Base-by-base conservation (phyloP, 2,329 filamentous ascomycete species). In the Hypomyces rosellus region DNA sequence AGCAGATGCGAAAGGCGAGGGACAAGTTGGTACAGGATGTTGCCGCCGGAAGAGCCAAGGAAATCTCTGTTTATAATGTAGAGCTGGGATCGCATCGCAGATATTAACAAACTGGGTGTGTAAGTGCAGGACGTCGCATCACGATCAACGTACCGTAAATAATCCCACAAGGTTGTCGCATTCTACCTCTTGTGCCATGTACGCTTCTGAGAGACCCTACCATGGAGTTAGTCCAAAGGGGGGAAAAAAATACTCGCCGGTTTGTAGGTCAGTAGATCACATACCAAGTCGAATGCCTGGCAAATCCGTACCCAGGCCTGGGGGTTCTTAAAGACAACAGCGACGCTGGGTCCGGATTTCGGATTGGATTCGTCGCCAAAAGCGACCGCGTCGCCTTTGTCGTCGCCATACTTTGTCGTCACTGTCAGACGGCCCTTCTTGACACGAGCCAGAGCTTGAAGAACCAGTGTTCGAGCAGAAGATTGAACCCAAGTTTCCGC, bases 181-280 rank as follows among this genome's bases (percentile, higher is more conserved):
- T 2, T 53, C 48, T 37, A 55, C 37, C 11, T 56, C 55, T 22
- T 52, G 45, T 11, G 39, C 41, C n/a, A 56, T 39, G 5, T 55
- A 56, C 44, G 55, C 49, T 25, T 56, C 55, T 30, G 53, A 45
- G 13, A 56, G 20, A 8, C 55, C 55, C 55, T 56, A 8, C 30
- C 11, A 25, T 12, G 5, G 34, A 11, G 18, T 51, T 5, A 44
- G 42, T 30, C 8, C 20, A 20, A 30, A 30, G 25, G 25, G 25
- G 8, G 8, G 20, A 20, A 20, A 20, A 20, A 20, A 20, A 30
- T 8, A 30, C 9, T 2, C 4, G 25, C 25, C 25, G 4, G 25
- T 30, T 30, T 30, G 6, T 30, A 30, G 25, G 9, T 8, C 25
- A 30, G 3, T 30, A 6, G 6, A 30, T 8, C 2, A 11, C 34